Evolutionary conservation across 1,284 basidiomycete genomes (phyloP).

Genomic region (Cryptococcus jaspeensis): DNA sequence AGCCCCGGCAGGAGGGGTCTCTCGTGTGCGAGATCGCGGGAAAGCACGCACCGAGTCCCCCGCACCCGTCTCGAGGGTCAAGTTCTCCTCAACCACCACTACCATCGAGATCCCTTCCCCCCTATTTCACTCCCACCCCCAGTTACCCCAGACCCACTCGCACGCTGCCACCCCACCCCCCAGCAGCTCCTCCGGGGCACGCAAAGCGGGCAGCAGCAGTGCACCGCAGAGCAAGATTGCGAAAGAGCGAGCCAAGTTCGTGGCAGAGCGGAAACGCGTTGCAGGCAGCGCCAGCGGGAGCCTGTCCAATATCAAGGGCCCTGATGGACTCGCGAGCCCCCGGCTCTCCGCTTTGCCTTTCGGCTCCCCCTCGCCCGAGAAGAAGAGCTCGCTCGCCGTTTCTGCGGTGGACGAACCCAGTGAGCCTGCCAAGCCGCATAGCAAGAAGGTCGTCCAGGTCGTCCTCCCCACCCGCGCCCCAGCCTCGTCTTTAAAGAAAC

Average conservation of each 20-base stretch:
- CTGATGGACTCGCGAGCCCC: conserved; percentile 16
- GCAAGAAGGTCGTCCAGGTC: too few species aligned
- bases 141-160: too few species aligned
- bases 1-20: not conserved
- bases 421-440: not conserved
- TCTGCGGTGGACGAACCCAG: not conserved
- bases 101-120: too few species aligned
- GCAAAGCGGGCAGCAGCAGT: not conserved
- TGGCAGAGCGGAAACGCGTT: conserved; percentile 13
- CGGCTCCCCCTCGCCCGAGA: not conserved
- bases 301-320: conserved; percentile 11
- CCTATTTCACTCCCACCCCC: too few species aligned
- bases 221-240: conserved; percentile 18
- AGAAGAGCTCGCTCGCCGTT: not conserved
- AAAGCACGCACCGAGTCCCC: conserved; percentile 2
- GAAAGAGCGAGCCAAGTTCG: conserved; percentile 16
- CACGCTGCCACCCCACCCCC: not conserved
- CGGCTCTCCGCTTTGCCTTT: not conserved
- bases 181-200: not conserved
- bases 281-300: conserved; percentile 1
- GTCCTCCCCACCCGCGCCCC: too few species aligned
- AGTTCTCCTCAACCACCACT: too few species aligned
- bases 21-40: not conserved
- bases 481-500: too few species aligned
- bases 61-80: too few species aligned